A percentile compares a stretch with the other conserved stretches of the same genome.
These are phyloP conservation scores for Pyronema omphalodes DNA, from an alignment of 495 filamentous ascomycete species.

Conservation along the genomic window DNA sequence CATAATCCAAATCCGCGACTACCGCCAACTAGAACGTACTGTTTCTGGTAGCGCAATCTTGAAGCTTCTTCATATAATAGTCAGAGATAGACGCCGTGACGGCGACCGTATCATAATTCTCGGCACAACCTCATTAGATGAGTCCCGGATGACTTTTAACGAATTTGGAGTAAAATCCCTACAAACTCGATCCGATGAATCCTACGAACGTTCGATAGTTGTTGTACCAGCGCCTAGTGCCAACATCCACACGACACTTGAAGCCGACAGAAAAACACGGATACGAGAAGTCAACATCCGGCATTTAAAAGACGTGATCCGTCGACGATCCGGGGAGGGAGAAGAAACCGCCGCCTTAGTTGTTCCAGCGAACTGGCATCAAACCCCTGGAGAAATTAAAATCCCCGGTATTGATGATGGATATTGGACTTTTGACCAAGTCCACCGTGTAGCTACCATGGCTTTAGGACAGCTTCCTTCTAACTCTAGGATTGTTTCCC, in stretches of 20 bases:
- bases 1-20: constrained; percentile 72
- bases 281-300: constrained; percentile 48
- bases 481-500: constrained; percentile 14
- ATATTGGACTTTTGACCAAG: constrained; percentile 40
- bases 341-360: constrained; percentile 10
- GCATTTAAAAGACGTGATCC: constrained; percentile 47
- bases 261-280: constrained; percentile 29
- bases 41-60: constrained; percentile 45
- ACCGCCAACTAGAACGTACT: constrained; percentile 49
- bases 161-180: constrained; percentile 33
- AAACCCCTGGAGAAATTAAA: constrained; percentile 4
- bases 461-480: constrained; percentile 33
- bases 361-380: constrained; percentile 16
- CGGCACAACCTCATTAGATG: constrained; percentile 44
- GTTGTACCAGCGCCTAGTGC: constrained; percentile 24
- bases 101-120: constrained; percentile 60
- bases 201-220: constrained; percentile 36
- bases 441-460: constrained; percentile 43
- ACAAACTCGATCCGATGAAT: constrained; percentile 26
- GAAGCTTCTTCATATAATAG: constrained; percentile 44
- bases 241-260: constrained; percentile 10
- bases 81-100: constrained; percentile 45
- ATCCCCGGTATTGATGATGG: constrained; percentile 30
- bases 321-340: constrained; percentile 20
- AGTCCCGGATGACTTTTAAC: constrained; percentile 25